phyloP scores from a whole-genome alignment of 495 filamentous ascomycete genomes.

The Achaetomiella virescens region DNA sequence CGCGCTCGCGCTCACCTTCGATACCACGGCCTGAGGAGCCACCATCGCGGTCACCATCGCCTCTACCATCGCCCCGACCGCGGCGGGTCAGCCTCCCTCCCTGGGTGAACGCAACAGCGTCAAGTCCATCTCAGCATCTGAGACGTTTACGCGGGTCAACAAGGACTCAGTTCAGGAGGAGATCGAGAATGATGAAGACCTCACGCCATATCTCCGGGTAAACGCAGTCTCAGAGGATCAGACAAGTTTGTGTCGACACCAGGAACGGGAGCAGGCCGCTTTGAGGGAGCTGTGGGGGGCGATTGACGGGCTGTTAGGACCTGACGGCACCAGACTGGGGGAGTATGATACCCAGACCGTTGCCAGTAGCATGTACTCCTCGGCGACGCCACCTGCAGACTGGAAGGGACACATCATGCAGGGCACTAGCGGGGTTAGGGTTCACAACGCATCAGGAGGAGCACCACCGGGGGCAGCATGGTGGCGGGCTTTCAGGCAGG shows the following conservation, averaged over 20 bases:
- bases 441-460: not conserved
- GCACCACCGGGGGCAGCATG: not conserved
- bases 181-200: not conserved
- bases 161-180: not conserved
- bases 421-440: not conserved
- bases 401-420: not conserved
- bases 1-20: not conserved
- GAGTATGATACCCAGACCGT: not conserved
- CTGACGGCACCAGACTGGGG: not conserved
- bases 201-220: not conserved
- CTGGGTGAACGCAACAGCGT: not conserved
- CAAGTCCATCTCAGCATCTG: not conserved
- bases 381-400: not conserved
- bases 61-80: not conserved
- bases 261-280: not conserved
- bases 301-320: constrained; percentile 3
- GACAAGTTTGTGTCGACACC: not conserved
- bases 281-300: constrained; percentile 7
- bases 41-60: not conserved
- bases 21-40: not conserved
- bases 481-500: constrained; percentile 2
- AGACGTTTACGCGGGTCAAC: not conserved
- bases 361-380: not conserved
- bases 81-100: not conserved
- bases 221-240: not conserved